A percentile compares a stretch with the other conserved stretches of the same genome.
phyloP scores from a whole-genome alignment of 306 rosid genomes.

The Sicyos edulis region DNA sequence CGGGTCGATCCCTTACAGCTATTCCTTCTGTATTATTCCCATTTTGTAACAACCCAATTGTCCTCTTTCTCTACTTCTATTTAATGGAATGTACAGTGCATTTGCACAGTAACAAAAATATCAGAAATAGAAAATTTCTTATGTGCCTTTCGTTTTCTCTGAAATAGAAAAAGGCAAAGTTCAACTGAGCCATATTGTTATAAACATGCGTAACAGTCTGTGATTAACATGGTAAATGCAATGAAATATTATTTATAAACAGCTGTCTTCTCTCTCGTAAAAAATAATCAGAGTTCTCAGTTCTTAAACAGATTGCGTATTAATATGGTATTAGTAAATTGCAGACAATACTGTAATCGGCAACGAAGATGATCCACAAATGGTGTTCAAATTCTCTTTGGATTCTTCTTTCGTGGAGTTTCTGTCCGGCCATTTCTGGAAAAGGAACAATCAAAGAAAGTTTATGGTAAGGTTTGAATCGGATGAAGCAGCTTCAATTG shows the following conservation, averaged over 20 bases:
- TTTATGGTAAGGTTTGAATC: background rate
- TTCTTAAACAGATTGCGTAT: background rate
- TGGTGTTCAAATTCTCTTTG: constrained; percentile 7
- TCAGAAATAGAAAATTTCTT: too few species aligned
- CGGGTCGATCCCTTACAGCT: too few species aligned
- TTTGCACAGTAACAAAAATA: too few species aligned
- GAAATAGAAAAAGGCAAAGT: too few species aligned
- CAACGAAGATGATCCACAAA: background rate
- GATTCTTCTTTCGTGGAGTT: constrained; percentile 5
- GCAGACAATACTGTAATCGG: background rate
- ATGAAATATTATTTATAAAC: background rate
- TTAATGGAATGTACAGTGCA: too few species aligned
- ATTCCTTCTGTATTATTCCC: too few species aligned
- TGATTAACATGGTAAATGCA: background rate
- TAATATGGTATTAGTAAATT: background rate
- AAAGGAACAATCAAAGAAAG: constrained; percentile 5
- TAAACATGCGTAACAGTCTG: background rate
- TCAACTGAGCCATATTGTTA: background rate
- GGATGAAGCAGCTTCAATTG: background rate
- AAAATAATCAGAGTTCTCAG: background rate
- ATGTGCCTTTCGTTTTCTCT: too few species aligned
- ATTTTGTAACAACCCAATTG: too few species aligned
- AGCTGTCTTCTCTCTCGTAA: background rate
- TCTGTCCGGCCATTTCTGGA: background rate
- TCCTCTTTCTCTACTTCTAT: too few species aligned